Percentiles rank a stretch among this genome's conserved stretches.
These are phyloP conservation scores for Coemansia sp. DNA, from an alignment of 192 early-diverging fungal genomes.

Conservation along the genomic window DNA sequence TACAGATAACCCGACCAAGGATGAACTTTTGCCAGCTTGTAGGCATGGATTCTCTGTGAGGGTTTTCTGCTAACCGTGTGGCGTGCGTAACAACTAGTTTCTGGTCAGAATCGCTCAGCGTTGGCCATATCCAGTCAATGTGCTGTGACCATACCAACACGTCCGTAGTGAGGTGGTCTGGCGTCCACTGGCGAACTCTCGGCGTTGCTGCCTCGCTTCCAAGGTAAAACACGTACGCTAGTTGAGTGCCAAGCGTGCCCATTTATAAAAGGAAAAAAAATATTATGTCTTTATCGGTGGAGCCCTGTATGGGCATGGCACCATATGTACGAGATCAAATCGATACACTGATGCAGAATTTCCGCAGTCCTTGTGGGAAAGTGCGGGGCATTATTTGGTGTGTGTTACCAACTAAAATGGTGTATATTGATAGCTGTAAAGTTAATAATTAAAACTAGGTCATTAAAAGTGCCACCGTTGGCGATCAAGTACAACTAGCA, in stretches of 20 bases:
- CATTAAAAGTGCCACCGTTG: neutral
- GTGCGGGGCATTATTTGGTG: too few species aligned
- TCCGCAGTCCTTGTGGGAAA: neutral
- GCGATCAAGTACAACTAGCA: too few species aligned
- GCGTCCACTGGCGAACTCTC: slow-evolving; percentile 4
- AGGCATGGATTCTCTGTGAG: neutral
- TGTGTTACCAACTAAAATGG: too few species aligned
- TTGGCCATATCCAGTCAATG: slow-evolving; percentile 33
- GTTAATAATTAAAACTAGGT: neutral
- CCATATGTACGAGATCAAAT: neutral
- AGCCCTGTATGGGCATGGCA: too few species aligned
- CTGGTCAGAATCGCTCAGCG: slow-evolving; percentile 8
- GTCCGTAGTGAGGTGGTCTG: neutral
- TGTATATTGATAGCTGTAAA: neutral
- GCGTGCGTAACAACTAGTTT: neutral
- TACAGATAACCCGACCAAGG: slow-evolving; percentile 13
- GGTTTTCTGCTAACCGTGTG: neutral
- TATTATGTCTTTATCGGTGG: neutral
- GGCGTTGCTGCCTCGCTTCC: slow-evolving; percentile 9
- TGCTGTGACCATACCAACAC: slow-evolving; percentile 34
- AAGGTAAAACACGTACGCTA: slow-evolving; percentile 30
- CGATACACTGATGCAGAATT: neutral
- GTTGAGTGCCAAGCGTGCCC: slow-evolving; percentile 31
- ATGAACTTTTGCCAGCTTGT: slow-evolving; percentile 1
- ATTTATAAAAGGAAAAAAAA: neutral